Base-by-base conservation (phyloP, 768 basidiomycete genomes). In the Aureoboletus auriporus region DNA sequence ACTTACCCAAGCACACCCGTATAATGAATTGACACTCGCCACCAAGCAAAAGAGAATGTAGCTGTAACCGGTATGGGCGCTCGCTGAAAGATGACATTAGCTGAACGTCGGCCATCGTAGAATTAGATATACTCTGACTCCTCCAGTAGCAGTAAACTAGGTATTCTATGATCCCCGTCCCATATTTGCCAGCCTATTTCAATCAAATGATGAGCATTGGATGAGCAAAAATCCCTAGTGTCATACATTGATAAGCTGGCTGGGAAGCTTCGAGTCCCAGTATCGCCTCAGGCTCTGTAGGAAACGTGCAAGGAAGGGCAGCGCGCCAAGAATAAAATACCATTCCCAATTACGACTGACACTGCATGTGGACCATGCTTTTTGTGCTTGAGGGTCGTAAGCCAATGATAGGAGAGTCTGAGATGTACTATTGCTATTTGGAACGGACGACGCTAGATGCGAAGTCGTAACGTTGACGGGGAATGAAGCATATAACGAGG, bases 281-380 rank as follows among this genome's bases (percentile, higher is more conserved):
- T 86, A 98, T 70, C 95, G 93, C 54, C 85, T 85, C 43, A 96
- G 55, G 62, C 88, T 90, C 67, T 99, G 96, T 10, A 89, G 73
- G 36, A 92, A 62, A 69, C 96, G 94, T 30, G 82, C 74, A 2
- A 87, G 44, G 16, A 89, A 76, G 0, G 96, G 94, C 1, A 94
- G 53, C 8, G 74, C 58, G 6, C 78, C 76, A 7, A 91, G 69
- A 4, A 79, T 50, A 52, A 82, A 84, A 2, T 81, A 75, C 13
- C 76, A 60, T 1, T 75, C 77, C 91, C 92, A 94, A 17, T 74
- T 70, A 5, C 54, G 71, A 3, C 68, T 49, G 5, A 66, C 58
- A 9, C 76, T 71, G 40, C 74, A 73, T 14, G 61, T 56, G n/a
- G 43, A 40, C 76, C 77, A 81, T 40, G 71, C 66, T 8, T 68